Conservation (phyloP, 2,329 filamentous ascomycete genomes). For the Colletotrichum liriopes region DNA sequence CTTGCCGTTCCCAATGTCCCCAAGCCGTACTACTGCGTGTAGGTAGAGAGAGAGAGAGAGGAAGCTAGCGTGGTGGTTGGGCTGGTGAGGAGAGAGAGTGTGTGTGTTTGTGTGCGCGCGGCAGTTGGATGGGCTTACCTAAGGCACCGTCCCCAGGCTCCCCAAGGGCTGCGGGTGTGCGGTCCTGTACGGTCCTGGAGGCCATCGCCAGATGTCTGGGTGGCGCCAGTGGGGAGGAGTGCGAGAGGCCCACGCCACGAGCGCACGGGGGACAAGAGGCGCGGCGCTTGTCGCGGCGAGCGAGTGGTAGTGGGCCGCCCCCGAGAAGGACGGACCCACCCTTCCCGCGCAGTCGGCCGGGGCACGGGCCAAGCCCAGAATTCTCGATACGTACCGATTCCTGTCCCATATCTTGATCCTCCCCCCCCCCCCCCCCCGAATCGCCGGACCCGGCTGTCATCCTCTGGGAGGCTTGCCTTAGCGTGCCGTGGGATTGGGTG, state of each 20-base stretch:
- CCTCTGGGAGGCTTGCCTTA: background rate
- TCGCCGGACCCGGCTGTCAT: conserved; percentile 1
- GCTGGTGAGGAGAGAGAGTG: background rate
- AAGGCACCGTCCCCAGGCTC: background rate
- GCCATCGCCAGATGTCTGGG: background rate
- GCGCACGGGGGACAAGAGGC: background rate
- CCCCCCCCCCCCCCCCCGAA: background rate
- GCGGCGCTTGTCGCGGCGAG: background rate
- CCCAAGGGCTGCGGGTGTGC: background rate
- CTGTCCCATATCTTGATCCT: too few species aligned
- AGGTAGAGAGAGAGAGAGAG: background rate
- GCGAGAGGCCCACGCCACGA: background rate
- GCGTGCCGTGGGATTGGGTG: background rate
- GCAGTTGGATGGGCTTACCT: background rate
- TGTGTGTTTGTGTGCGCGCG: background rate
- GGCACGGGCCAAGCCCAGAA: background rate
- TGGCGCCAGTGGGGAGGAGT: too few species aligned
- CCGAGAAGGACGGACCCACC: background rate
- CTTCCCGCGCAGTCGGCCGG: background rate
- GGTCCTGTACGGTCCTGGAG: background rate
- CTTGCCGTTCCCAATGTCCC: background rate
- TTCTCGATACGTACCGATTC: too few species aligned
- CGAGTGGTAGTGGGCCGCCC: background rate
- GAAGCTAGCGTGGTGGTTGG: too few species aligned
- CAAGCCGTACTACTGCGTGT: background rate